These are phyloP conservation scores for Monosporozyma servazzii DNA, from an alignment of 805 yeast species.

Conservation along the genomic window DNA sequence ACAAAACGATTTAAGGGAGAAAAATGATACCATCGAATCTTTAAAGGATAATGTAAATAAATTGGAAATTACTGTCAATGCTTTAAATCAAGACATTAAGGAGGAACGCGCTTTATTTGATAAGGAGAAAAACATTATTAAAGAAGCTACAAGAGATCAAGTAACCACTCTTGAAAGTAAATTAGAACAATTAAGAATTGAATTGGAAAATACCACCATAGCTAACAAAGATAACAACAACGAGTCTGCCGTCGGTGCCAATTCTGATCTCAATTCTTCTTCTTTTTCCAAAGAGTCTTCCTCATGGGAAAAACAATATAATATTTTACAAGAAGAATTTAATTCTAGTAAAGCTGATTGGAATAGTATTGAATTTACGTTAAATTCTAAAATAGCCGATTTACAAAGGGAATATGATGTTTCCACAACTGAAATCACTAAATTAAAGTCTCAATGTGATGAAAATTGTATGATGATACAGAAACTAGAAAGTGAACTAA, in stretches of 20 bases:
- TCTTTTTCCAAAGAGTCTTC: background rate
- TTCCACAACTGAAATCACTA: constrained; percentile 1
- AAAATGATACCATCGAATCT: constrained; percentile 6
- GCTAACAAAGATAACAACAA: constrained; percentile 8
- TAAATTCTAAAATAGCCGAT: constrained; percentile 37
- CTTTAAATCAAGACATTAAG: background rate
- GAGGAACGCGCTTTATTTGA: constrained; percentile 12
- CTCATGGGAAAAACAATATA: constrained; percentile 13
- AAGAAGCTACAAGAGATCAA: constrained; percentile 35
- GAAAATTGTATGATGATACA: constrained; percentile 4
- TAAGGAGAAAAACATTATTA: constrained; percentile 16
- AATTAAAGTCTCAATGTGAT: constrained; percentile 6
- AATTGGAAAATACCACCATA: constrained; percentile 38
- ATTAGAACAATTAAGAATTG: constrained; percentile 57
- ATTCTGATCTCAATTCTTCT: background rate
- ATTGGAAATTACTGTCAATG: constrained; percentile 7
- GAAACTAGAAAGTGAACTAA: background rate
- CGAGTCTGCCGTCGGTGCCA: background rate
- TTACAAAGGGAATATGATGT: background rate
- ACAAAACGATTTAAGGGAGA: constrained; percentile 10
- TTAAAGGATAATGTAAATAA: constrained; percentile 10
- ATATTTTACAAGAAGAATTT: constrained; percentile 58
- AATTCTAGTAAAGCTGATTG: constrained; percentile 72
- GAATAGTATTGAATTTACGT: constrained; percentile 66
- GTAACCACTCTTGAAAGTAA: constrained; percentile 54